Base-by-base conservation (phyloP, 2,329 filamentous ascomycete genomes). In the Trichoderma semiorbis region DNA sequence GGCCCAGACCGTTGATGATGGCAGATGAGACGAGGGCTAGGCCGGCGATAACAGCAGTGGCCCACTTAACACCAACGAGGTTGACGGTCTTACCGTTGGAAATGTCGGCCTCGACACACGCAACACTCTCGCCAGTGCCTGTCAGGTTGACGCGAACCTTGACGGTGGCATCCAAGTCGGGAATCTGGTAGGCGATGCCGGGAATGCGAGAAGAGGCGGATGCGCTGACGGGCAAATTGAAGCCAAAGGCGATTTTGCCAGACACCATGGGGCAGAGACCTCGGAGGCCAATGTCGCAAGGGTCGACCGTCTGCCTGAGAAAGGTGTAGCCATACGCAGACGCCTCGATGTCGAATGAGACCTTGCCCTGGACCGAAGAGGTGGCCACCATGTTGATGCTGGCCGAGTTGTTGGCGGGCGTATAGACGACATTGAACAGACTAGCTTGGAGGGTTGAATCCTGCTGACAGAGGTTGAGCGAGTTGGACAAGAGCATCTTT, bases 1-100 rank as follows among this genome's bases (percentile, higher is more conserved):
- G 94, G 12, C 95, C 95, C 5, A 98, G 85, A 36, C 94, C 94
- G 32, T 94, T 97, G 34, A 95, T 93, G 74, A 98, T 88, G 73
- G 94, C 95, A 57, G 95, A 97, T 10, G 94, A 92, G 63, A 94
- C 86, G 61, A 98, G 86, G 75, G 93, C 94, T 60, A 97, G 84
- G 73, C 93, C 94, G 74, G 94, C 93, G 77, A 98, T 94, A 75
- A 97, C 86, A 72, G 95, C 95, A 30, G 95, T 94, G 47, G 90
- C 87, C 95, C 95, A 98, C 77, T 94, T 94, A 53, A 98, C 94
- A 73, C 91, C 94, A 73, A 93, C 85, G 77, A 97, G 89, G 80
- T 98, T 91, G 69, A 98, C 95, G 0, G 94, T 97, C 83, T 97
- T 93, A 74, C 93, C 93, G 81, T 98, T 98, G 76, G 94, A 97